Conservation (phyloP, 1,284 basidiomycete species). For the Austroboletus olivaceoglutinosus region DNA sequence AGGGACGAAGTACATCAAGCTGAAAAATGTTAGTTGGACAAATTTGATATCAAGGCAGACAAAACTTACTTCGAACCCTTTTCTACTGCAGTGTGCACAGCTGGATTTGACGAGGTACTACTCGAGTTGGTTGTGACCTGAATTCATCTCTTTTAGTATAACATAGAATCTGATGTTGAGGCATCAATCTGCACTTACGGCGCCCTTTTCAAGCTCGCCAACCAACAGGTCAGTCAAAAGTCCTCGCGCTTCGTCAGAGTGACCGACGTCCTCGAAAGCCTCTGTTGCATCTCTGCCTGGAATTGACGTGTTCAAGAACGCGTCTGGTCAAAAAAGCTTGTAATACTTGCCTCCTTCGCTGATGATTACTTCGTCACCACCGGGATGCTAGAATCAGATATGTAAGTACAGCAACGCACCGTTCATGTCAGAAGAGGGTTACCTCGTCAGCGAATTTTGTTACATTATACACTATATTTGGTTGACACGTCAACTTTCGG, state of each 20-base stretch:
- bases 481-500: constrained; percentile 29
- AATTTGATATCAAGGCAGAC: neutral
- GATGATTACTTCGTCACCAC: constrained; percentile 96
- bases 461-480: constrained; percentile 82
- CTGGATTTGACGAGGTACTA: constrained; percentile 42
- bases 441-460: constrained; percentile 97
- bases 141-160: neutral
- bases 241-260: constrained; percentile 97
- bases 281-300: constrained; percentile 92
- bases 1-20: constrained; percentile 78
- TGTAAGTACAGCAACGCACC: constrained; percentile 7
- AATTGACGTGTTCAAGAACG: constrained; percentile 8
- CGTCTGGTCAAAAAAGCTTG: neutral
- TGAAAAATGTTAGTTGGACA: constrained; percentile 26
- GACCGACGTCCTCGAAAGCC: constrained; percentile 98
- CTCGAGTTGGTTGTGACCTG: constrained; percentile 39
- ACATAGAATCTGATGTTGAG: neutral
- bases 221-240: constrained; percentile 77
- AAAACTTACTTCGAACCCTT: constrained; percentile 65
- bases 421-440: constrained; percentile 25
- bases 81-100: constrained; percentile 49
- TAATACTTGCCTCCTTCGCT: constrained; percentile 82
- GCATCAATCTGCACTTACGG: constrained; percentile 46
- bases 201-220: constrained; percentile 73
- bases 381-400: constrained; percentile 61